Conservation (phyloP, 331 rosid genomes). For the Malus hybrid region DNA sequence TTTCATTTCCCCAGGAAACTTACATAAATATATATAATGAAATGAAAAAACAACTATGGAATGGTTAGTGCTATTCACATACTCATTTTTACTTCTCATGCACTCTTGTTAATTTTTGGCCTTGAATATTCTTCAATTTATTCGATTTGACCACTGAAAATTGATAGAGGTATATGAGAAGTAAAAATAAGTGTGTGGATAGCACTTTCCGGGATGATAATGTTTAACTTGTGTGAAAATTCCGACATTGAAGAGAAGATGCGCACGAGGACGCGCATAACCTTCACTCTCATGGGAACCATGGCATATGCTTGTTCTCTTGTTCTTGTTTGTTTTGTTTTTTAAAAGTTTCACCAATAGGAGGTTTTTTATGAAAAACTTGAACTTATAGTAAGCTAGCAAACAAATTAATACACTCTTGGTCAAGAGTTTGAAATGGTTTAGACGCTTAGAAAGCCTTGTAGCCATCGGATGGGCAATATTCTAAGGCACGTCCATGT, state of each 20-base stretch:
- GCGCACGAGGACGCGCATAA: background rate
- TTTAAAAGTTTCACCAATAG: background rate
- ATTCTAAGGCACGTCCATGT: background rate
- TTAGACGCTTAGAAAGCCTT: background rate
- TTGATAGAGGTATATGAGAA: too few relatives aligned
- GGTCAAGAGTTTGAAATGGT: background rate
- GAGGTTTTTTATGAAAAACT: background rate
- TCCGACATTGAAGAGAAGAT: background rate
- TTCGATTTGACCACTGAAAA: too few relatives aligned
- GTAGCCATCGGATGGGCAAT: conserved; percentile 5
- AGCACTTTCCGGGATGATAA: too few relatives aligned
- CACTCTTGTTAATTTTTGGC: too few relatives aligned
- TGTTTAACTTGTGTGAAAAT: background rate
- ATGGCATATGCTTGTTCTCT: background rate
- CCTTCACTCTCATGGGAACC: background rate
- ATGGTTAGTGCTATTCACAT: too few relatives aligned
- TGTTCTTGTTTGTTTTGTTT: background rate
- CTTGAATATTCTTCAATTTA: rapidly evolving
- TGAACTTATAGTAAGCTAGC: background rate
- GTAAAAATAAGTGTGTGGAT: too few relatives aligned
- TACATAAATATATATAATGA: background rate
- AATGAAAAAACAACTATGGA: background rate
- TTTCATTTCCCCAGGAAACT: background rate
- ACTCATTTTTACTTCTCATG: too few relatives aligned
- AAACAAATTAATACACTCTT: background rate